Conservation (phyloP, 1,284 basidiomycete species). For the Leccinum angustisporum region DNA sequence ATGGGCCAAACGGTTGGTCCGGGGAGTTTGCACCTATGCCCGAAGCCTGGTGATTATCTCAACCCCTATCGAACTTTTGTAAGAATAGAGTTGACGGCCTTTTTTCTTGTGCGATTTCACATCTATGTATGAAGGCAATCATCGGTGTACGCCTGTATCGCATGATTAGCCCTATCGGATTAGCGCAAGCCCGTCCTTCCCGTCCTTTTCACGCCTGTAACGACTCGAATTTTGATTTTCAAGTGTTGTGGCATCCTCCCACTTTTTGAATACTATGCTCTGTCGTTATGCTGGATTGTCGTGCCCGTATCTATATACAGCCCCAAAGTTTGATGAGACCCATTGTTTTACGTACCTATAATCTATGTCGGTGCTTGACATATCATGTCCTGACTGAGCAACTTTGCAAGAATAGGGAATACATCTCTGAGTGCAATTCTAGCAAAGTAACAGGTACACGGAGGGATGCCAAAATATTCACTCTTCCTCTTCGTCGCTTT, state of each 20-base stretch:
- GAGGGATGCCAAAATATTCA: conserved; percentile 16
- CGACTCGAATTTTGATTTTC: conserved; percentile 1
- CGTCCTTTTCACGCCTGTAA: background rate
- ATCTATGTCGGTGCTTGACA: background rate
- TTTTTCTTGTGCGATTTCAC: conserved; percentile 22
- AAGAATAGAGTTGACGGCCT: conserved; percentile 27
- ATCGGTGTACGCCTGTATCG: conserved; percentile 16
- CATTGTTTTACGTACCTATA: conserved; percentile 8
- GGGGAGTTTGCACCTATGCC: conserved; percentile 74
- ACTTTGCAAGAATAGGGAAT: conserved; percentile 7
- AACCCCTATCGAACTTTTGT: conserved; percentile 17
- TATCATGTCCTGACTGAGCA: background rate
- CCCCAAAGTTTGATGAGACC: conserved; percentile 1
- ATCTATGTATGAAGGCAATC: conserved; percentile 25
- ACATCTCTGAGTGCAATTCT: conserved; percentile 19
- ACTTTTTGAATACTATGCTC: background rate
- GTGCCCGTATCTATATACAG: background rate
- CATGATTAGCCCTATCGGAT: conserved; percentile 14
- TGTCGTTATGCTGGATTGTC: conserved; percentile 8
- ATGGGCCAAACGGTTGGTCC: conserved; percentile 68
- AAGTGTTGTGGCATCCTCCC: background rate
- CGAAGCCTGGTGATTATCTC: conserved; percentile 67
- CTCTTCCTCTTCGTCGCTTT: conserved; percentile 71
- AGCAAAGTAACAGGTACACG: conserved; percentile 20
- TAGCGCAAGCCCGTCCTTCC: conserved; percentile 2